Evolutionary conservation across 2,329 filamentous ascomycete species (phyloP).

Genomic region (Sporothrix humicola): DNA sequence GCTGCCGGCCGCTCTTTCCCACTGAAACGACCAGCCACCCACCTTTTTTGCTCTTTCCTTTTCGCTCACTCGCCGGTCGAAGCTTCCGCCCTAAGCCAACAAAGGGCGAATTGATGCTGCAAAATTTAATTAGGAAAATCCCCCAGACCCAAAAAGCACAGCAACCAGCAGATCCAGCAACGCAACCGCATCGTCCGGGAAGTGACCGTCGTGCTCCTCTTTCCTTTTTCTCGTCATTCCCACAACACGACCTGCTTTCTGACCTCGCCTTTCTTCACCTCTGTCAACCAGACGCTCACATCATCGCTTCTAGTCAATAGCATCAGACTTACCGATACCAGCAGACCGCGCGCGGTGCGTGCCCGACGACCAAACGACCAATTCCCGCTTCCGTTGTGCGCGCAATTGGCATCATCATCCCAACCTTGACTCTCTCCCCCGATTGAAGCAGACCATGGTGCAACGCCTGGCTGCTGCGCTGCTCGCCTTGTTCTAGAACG

Average conservation of each 20-base stretch:
- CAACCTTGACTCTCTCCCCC: neutral
- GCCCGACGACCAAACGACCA: neutral
- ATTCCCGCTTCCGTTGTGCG: neutral
- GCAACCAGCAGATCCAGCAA: neutral
- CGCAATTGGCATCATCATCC: neutral
- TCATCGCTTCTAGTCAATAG: neutral
- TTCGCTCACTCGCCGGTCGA: neutral
- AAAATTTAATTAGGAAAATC: conserved; percentile 12
- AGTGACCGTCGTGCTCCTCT: neutral
- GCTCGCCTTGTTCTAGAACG: conserved; percentile 13
- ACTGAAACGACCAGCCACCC: conserved; percentile 29
- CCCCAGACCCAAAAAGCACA: neutral
- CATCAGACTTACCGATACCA: too few relatives aligned
- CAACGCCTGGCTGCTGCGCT: conserved; percentile 32
- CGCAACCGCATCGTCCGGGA: conserved; percentile 23
- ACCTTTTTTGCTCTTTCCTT: conserved; percentile 1
- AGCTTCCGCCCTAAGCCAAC: conserved; percentile 6
- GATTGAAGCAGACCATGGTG: conserved; percentile 32
- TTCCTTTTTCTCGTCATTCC: neutral
- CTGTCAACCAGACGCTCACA: neutral
- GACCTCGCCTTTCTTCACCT: too few relatives aligned
- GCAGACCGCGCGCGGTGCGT: conserved; percentile 1
- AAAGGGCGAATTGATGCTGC: neutral
- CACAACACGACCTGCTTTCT: neutral
- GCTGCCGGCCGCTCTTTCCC: conserved; percentile 8